phyloP scores from a whole-genome alignment of 2,329 filamentous ascomycete genomes.

The Paecilomyces sp. region DNA sequence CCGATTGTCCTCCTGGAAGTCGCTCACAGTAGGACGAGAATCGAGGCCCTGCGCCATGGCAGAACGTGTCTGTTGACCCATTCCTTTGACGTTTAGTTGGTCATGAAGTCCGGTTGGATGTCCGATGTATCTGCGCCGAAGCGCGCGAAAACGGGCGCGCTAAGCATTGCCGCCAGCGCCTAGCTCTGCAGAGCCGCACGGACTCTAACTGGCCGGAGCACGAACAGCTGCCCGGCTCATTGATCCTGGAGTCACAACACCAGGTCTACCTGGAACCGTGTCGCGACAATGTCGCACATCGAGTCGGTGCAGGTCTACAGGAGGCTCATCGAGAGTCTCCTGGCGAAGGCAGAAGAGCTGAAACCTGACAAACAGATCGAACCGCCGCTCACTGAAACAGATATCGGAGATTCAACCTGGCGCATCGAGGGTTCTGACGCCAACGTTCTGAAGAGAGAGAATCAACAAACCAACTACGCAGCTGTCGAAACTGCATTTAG shows the following conservation, averaged over 20 bases:
- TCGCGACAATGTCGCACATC: constrained; percentile 22
- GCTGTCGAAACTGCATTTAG: constrained; percentile 79
- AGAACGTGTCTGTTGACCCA: constrained; percentile 35
- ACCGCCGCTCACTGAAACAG: constrained; percentile 64
- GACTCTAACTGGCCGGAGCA: background rate
- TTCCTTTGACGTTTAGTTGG: constrained; percentile 17
- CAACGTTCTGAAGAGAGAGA: constrained; percentile 28
- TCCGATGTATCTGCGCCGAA: constrained; percentile 21
- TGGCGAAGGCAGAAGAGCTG: constrained; percentile 51
- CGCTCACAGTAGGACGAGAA: constrained; percentile 34
- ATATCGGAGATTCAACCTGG: constrained; percentile 39
- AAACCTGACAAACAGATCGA: constrained; percentile 61
- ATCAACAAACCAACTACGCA: constrained; percentile 52
- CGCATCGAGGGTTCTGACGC: constrained; percentile 20
- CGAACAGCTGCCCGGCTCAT: background rate
- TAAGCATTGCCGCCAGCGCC: constrained; percentile 11
- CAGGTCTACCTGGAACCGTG: background rate
- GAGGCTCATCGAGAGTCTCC: constrained; percentile 49
- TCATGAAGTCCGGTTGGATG: constrained; percentile 55
- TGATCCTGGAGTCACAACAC: background rate
- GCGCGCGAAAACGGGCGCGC: constrained; percentile 14
- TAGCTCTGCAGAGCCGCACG: constrained; percentile 25
- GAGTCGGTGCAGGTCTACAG: constrained; percentile 39
- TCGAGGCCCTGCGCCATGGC: constrained; percentile 53
- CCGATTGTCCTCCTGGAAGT: constrained; percentile 35